Evolutionary conservation across 2,329 filamentous ascomycete genomes (phyloP), one percentile per base, ranked within the genome.

Genomic region (Basipetospora chlamydospora): DNA sequence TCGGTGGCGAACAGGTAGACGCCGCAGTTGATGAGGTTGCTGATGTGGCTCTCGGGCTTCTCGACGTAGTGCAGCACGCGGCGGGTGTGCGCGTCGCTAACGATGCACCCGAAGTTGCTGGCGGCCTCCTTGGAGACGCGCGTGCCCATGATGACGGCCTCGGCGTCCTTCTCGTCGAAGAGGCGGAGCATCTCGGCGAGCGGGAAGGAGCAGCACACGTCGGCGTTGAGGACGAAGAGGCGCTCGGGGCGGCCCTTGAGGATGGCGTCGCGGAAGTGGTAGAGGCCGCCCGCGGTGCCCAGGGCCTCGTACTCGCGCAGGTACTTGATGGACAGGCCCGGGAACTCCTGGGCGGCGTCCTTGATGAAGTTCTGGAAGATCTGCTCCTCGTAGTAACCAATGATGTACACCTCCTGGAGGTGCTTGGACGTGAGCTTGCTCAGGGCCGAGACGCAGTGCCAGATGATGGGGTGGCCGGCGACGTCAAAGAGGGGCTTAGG

Each of bases 401-500:
- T 92, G 53, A 98, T 79, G 66, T 90, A 87, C 49, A 98, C 88
- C 62, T 98, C 90, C 55, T 86, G 83, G 59, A 98, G 84, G 44
- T 59, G 54, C 46, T 59, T 72, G 52, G 83, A 80, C 50, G 84
- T 80, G 42, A 96, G 83, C 58, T 87, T 92, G 46, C 83, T 77
- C 52, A 96, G 73, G 51, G 90, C 86, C 52, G 80, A 82, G 56
- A 98, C 74, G 68, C 87, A 94, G 69, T 98, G 90, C 72, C 87
- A 88, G 66, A 96, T 86, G 64, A 98, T 96, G 49, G 88, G 86
- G 62, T 98, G 90, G 49, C 90, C 90, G 47, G 90, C 90, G 53
- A 98, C 86, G 59, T 95, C 88, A 66, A 98, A 96, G 48, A 98
- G 82, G 45, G 90, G 90, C 85, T 96, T 96, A 49, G 90, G 90